Base-by-base conservation (phyloP, 2,329 filamentous ascomycete genomes). In the Seiridium unicorne region DNA sequence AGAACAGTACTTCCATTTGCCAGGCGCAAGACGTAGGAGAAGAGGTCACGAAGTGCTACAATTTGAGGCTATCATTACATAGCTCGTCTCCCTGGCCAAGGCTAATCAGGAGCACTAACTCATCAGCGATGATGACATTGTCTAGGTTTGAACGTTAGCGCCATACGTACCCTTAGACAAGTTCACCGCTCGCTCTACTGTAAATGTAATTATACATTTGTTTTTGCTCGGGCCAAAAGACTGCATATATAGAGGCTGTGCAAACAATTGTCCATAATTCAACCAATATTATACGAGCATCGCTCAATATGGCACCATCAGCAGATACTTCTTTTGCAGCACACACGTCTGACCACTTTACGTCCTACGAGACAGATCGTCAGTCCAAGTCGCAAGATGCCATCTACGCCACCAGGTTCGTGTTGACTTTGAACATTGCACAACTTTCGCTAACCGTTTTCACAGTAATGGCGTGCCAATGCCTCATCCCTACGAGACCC, bases 351-450 rank as follows among this genome's bases (percentile, higher is more conserved):
- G 71, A 67, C 57, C 76, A 73, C 62, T 74, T 74, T 69, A 68
- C 69, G 6, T 70, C 72, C 1, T 79, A 74, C 58, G 73, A 79
- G 57, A 67, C 75, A 55, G 79, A 81, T 62, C 73, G 78, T 34
- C 66, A 72, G 44, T 67, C 69, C 7, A 63, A 72, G 0, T 79
- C 77, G 5, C 72, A 74, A 46, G 73, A 80, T 26, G 68, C 71
- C 11, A 61, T 83, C 11, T 88, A 88, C 71, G 77, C 81, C 36
- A 82, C 84, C 48, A 81, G 78, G 72, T 87, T 85, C 70, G 83
- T 82, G 59, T 77, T 35, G 36, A 11, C 13, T 36, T 31, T 18
- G 51, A 2, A 34, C 13, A 4, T 42, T 36, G 3, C 26, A n/a
- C 8, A 34, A 32, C 8, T 7, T 54, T 9, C 13, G 10, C 13